Conservation (phyloP, 495 filamentous ascomycete species). For the Aspergillus cristatus region DNA sequence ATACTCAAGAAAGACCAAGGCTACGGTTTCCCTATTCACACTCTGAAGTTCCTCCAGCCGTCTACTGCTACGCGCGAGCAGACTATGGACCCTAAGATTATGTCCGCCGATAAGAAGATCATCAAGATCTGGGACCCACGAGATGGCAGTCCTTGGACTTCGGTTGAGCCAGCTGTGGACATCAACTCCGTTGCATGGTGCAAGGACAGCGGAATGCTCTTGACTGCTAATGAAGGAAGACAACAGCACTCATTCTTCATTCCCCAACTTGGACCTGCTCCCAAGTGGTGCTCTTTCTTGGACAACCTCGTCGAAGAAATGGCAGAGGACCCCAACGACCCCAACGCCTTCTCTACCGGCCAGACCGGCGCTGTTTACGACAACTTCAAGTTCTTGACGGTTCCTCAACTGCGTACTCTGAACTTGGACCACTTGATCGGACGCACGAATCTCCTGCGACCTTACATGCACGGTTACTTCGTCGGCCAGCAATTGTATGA, state of each 20-base stretch:
- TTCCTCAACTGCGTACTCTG: conserved; percentile 68
- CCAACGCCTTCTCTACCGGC: conserved; percentile 48
- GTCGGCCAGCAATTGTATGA: conserved; percentile 88
- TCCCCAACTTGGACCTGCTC: conserved; percentile 84
- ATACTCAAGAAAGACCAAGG: conserved; percentile 89
- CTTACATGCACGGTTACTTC: conserved; percentile 99
- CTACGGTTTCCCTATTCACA: conserved; percentile 89
- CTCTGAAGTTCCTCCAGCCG: conserved; percentile 73
- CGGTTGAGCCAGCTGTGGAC: conserved; percentile 89
- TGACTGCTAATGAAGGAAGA: conserved; percentile 91
- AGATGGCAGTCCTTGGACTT: conserved; percentile 81
- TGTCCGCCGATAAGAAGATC: conserved; percentile 87
- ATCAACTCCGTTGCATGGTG: conserved; percentile 86
- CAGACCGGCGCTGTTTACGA: conserved; percentile 74
- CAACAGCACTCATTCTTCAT: conserved; percentile 95
- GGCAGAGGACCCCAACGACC: conserved; percentile 70
- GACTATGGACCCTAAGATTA: conserved; percentile 68
- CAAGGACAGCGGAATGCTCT: conserved; percentile 78
- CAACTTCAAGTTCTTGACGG: conserved; percentile 95
- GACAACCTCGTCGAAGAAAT: conserved; percentile 98
- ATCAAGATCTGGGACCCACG: conserved; percentile 93
- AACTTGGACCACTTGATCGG: conserved; percentile 82
- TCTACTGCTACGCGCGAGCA: conserved; percentile 52
- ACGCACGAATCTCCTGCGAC: conserved; percentile 73
- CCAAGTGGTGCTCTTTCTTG: conserved; percentile 91